Percentiles rank a stretch among this genome's conserved stretches.
Evolutionary conservation across 208 protist genomes (phyloP).

Genomic region (Trypanosoma conorhini): DNA sequence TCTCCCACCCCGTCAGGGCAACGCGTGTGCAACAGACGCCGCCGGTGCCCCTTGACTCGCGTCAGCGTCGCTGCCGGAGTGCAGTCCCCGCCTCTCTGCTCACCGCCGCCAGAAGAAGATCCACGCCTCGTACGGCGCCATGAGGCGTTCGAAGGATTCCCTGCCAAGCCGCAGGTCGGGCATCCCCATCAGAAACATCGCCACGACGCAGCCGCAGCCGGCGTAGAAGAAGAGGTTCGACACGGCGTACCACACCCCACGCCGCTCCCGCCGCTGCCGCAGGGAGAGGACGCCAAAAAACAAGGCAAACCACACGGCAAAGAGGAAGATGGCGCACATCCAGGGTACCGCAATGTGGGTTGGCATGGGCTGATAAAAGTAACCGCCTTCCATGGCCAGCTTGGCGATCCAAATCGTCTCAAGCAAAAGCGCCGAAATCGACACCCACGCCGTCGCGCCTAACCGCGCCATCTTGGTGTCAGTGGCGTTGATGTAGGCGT

Average conservation of each 20-base stretch:
- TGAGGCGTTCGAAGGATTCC: conserved; percentile 46
- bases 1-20: too few relatives aligned
- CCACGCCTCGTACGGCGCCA: conserved; percentile 54
- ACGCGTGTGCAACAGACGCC: too few relatives aligned
- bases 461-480: conserved; percentile 70
- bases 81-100: not conserved
- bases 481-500: conserved; percentile 88
- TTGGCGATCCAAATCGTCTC: conserved; percentile 81
- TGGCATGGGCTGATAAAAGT: conserved; percentile 78
- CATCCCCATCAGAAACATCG: conserved; percentile 75
- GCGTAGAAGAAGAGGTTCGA: conserved; percentile 62
- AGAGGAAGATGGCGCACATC: conserved; percentile 49
- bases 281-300: conserved; percentile 73
- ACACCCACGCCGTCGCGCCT: conserved; percentile 91
- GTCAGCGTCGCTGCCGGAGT: not conserved
- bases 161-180: conserved; percentile 79
- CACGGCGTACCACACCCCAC: conserved; percentile 22
- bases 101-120: conserved; percentile 60
- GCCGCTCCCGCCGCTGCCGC: conserved; percentile 36
- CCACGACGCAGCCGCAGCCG: conserved; percentile 45
- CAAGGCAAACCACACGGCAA: conserved; percentile 62
- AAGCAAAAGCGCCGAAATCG: conserved; percentile 61
- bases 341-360: conserved; percentile 71
- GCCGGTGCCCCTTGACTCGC: too few relatives aligned
- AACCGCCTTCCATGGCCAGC: conserved; percentile 69